Conservation (phyloP, 352 stramenopile species). For the Pythium inflatum region DNA sequence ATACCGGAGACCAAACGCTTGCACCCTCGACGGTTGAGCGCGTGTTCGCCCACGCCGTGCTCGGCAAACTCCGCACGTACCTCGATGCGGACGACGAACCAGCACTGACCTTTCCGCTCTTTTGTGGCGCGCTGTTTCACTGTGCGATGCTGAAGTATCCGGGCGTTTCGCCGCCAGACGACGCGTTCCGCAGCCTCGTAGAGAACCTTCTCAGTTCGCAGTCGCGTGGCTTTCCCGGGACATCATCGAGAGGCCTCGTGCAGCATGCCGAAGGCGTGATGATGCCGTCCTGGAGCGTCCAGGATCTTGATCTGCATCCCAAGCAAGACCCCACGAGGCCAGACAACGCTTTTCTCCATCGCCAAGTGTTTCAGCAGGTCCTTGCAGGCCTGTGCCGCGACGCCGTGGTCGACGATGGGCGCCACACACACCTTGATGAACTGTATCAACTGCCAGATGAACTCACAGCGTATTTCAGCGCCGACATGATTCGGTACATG, state of each 20-base stretch:
- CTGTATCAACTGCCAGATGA: conserved; percentile 40
- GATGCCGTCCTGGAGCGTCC: conserved; percentile 20
- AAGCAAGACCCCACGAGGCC: background rate
- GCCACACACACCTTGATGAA: conserved; percentile 26
- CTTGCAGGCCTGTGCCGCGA: conserved; percentile 42
- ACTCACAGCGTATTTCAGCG: conserved; percentile 36
- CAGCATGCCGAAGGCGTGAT: conserved; percentile 16
- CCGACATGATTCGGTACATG: conserved; percentile 37
- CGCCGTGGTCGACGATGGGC: conserved; percentile 28
- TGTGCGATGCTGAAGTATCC: conserved; percentile 46
- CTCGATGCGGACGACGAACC: conserved; percentile 54
- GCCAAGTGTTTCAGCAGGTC: conserved; percentile 42
- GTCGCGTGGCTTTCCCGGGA: background rate
- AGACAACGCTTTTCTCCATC: conserved; percentile 33
- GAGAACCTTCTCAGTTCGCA: background rate
- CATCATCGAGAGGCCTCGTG: conserved; percentile 8
- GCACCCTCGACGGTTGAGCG: conserved; percentile 34
- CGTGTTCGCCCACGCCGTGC: conserved; percentile 57
- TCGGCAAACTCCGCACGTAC: conserved; percentile 66
- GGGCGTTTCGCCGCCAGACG: conserved; percentile 6
- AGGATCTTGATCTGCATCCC: conserved; percentile 14
- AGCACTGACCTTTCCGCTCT: conserved; percentile 57
- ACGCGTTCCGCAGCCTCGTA: conserved; percentile 7
- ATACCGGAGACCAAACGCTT: conserved; percentile 1
- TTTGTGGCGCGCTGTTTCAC: conserved; percentile 58